A percentile compares a stretch with the other conserved stretches of the same genome.
Evolutionary conservation across 2,329 filamentous ascomycete genomes (phyloP).

Genomic region (Sarocladiaceae sp.): DNA sequence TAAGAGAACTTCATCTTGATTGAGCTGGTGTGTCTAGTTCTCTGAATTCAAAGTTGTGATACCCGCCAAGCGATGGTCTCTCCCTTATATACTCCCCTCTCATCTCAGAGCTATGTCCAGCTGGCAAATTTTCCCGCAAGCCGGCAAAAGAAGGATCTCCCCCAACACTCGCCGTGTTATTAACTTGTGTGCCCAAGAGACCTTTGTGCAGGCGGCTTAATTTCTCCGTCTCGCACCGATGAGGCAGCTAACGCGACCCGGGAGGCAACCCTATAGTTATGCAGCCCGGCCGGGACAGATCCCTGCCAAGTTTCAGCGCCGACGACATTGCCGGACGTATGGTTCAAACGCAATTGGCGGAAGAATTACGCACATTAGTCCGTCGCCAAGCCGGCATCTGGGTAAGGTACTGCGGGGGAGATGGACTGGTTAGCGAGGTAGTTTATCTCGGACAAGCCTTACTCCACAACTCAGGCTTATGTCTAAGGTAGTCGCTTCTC

Average conservation of each 20-base stretch:
- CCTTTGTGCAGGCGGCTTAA: not conserved
- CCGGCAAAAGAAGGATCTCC: not conserved
- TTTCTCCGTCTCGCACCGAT: not conserved
- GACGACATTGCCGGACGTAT: not conserved
- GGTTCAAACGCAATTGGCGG: not conserved
- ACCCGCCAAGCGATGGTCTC: not conserved
- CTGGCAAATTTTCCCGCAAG: not conserved
- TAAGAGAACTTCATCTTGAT: constrained; percentile 8
- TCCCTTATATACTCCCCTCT: not conserved
- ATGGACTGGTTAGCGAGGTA: not conserved
- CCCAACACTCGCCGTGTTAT: not conserved
- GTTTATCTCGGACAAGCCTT: not conserved
- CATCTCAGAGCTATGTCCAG: not conserved
- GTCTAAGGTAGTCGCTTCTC: too few relatives aligned
- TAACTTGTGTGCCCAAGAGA: not conserved
- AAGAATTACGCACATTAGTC: not conserved
- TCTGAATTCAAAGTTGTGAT: not conserved
- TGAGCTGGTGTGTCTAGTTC: not conserved
- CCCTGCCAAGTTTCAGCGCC: not conserved
- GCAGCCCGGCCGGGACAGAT: not conserved
- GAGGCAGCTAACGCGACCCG: not conserved
- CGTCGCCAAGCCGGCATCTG: not conserved
- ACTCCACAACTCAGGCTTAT: too few relatives aligned
- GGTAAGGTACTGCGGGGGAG: not conserved
- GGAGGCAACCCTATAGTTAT: not conserved